Base-by-base conservation (phyloP, 768 basidiomycete genomes). In the Suillus brevipes region DNA sequence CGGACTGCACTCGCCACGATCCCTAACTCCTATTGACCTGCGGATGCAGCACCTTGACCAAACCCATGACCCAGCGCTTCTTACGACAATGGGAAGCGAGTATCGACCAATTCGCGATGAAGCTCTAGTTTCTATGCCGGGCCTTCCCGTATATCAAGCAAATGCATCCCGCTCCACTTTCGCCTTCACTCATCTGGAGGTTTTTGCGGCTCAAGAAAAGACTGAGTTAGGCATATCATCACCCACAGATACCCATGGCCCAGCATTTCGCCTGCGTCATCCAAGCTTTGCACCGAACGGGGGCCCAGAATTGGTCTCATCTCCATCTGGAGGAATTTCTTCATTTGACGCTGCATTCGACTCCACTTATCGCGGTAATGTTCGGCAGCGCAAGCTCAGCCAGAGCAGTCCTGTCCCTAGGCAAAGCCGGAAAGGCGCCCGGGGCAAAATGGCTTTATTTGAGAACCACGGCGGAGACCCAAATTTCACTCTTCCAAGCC, bases 371-470 rank as follows among this genome's bases (percentile, higher is more conserved):
- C 70, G 71, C 52, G 66, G 62, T 64, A 77, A 71, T 68, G 76
- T 86, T 4, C 89, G 94, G 49, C 90, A 92, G 66, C 90, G 97
- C 56, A 97, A 95, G 71, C 82, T 97, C 63, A 95, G 92, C 68
- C 90, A 94, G 73, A 92, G 90, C 68, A 89, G 87, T 59, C 85
- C 90, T 0, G 77, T 84, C 57, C 91, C 91, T 6, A 85, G 90
- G 42, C 75, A 82, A 4, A 81, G 81, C 61, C 83, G 86, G 56
- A 87, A 82, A 71, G 84, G 82, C 28, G 82, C 85, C 42, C 85
- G 87, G 53, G 94, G 92, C 23, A 99, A 98, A 77, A 84, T 99
- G 75, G 96, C 95, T 0, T 79, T 97, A 3, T 99, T 99, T 73
- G 97, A 99, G 68, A 77, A 81, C 60, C 80, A 78, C 28, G 74